Evolutionary conservation across 2,329 filamentous ascomycete genomes (phyloP), one percentile per base, ranked within the genome.

Genomic region (Camptophora hylomeconis): DNA sequence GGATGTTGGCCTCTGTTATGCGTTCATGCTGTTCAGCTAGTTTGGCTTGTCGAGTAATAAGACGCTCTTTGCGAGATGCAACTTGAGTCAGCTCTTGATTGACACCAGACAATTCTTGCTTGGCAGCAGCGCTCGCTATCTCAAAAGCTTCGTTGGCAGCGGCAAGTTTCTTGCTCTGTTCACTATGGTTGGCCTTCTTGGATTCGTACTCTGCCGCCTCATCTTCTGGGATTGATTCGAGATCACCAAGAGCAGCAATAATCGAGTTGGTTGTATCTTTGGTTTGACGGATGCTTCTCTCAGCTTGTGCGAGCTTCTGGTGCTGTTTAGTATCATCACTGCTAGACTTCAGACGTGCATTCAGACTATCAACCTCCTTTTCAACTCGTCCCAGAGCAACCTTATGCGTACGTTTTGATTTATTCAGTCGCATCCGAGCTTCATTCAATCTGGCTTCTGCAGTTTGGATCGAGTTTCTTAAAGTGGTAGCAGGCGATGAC

Each of bases 391-490:
- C 61, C 35, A 72, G 55, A 14, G 63, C 57, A 33, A 64, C 57
- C 46, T 72, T 70, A 49, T 75, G 72, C 30, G 75, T 70, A 42
- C 68, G 70, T 41, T 69, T 70, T 33, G 60, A 63, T 43, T 69
- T 68, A 48, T 69, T 72, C 30, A 70, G 51, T 24, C 67, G 66
- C 40, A 67, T 63, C 28, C 69, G 66, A 32, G 64, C 63, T 37
- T 76, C 72, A 36, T 65, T 65, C 15, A 75, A 52, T 44, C 72
- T 72, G 28, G 62, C 58, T 45, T 76, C 70, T 20, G 69, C 69
- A 20, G 70, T 69, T 37, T 65, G 57, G 30, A 77, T 73, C 5
- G 72, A 75, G 35, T 75, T 74, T 48, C 67, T 73, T 28, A 77
- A 55, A 1, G 72, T 76, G 10, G 72, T 75, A 9, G 65, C 68